These are phyloP conservation scores for Acanthamoeba lenticulata DNA, from an alignment of 208 protist species.

Conservation along the genomic window DNA sequence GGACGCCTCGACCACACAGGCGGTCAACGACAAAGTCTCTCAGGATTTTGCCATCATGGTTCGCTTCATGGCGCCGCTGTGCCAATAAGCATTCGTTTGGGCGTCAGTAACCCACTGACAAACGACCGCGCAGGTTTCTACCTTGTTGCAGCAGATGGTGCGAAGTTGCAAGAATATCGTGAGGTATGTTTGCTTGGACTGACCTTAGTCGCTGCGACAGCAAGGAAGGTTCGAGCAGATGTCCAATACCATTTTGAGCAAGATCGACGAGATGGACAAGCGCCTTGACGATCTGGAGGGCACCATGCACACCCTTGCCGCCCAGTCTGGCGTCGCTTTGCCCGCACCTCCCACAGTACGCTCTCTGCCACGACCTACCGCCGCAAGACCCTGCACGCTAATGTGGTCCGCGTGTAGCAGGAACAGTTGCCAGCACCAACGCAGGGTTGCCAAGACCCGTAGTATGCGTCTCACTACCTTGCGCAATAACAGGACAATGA, in stretches of 20 bases:
- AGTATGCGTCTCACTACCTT: too few species aligned
- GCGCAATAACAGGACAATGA: too few species aligned
- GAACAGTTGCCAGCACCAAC: too few species aligned
- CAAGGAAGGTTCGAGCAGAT: neutral
- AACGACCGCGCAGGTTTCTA: neutral
- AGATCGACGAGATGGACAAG: neutral
- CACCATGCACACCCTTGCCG: neutral
- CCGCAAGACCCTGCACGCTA: too few species aligned
- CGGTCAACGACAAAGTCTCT: neutral
- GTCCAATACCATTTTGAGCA: neutral
- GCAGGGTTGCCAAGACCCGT: too few species aligned
- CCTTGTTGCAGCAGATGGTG: neutral
- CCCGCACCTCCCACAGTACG: neutral
- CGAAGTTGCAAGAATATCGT: neutral
- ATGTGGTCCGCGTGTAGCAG: too few species aligned
- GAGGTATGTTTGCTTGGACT: too few species aligned
- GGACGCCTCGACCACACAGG: too few species aligned
- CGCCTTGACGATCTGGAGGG: neutral
- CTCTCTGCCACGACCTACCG: too few species aligned
- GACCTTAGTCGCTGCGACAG: too few species aligned
- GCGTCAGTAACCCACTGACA: neutral
- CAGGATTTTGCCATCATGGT: neutral
- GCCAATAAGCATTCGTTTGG: neutral
- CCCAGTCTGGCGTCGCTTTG: neutral
- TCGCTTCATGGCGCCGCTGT: neutral